phyloP scores from a whole-genome alignment of 495 filamentous ascomycete species.

The Penicillium bialowiezense region DNA sequence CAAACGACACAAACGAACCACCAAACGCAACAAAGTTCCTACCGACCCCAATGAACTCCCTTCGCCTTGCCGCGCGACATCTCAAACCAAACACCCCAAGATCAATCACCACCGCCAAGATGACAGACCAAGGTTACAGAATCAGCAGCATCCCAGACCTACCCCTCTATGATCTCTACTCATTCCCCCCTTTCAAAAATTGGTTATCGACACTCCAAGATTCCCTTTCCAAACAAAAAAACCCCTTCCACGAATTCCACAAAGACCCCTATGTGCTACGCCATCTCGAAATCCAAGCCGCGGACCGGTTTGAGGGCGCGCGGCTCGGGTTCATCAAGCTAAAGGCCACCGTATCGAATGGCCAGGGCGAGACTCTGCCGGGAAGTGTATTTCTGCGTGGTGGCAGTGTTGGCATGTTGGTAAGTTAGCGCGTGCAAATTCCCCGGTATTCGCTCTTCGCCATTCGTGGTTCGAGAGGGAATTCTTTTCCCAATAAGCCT shows the following conservation, averaged over 20 bases:
- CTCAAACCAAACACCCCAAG: slow-evolving; percentile 3
- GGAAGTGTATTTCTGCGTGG: slow-evolving; percentile 79
- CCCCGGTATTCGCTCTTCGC: not conserved
- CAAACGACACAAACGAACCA: not conserved
- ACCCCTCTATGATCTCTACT: slow-evolving; percentile 58
- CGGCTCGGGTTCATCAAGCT: slow-evolving; percentile 80
- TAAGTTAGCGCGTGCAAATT: slow-evolving; percentile 25
- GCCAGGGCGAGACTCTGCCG: slow-evolving; percentile 62
- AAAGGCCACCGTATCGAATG: slow-evolving; percentile 61
- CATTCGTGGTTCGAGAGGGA: no score
- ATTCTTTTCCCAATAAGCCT: no score
- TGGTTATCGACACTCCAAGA: slow-evolving; percentile 69
- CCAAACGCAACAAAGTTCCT: not conserved
- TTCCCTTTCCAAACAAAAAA: slow-evolving; percentile 61
- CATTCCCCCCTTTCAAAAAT: slow-evolving; percentile 67
- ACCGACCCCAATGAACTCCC: not conserved
- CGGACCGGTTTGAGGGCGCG: slow-evolving; percentile 64
- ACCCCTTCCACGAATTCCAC: slow-evolving; percentile 67
- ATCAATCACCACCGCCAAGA: slow-evolving; percentile 15
- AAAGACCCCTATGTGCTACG: slow-evolving; percentile 65
- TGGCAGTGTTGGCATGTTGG: slow-evolving; percentile 78
- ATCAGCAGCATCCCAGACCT: slow-evolving; percentile 60
- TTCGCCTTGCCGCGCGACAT: slow-evolving; percentile 9
- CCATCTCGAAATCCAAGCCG: slow-evolving; percentile 67
- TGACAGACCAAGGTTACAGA: slow-evolving; percentile 19